Conservation (phyloP, 495 filamentous ascomycete genomes). For the Trichoderma reesei region DNA sequence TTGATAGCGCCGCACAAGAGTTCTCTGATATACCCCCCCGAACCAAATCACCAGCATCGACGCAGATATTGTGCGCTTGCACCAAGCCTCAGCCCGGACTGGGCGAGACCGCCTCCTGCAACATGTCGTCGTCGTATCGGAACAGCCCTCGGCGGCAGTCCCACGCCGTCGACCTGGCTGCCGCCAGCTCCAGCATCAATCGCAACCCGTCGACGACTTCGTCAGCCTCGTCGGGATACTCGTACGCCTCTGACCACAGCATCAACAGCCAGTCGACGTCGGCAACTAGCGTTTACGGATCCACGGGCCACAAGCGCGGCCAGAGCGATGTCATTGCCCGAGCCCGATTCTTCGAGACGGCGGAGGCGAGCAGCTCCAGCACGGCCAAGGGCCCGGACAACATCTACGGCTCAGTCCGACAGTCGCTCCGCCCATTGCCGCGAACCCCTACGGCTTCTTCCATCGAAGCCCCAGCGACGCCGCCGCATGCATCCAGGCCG, state of each 20-base stretch:
- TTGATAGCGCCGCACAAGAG: not conserved
- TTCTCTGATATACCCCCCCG: not conserved
- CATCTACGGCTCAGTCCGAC: constrained; percentile 59
- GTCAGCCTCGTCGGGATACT: constrained; percentile 63
- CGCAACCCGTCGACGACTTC: constrained; percentile 50
- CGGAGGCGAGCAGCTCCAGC: constrained; percentile 29
- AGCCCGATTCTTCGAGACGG: constrained; percentile 27
- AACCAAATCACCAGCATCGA: not conserved
- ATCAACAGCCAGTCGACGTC: constrained; percentile 72
- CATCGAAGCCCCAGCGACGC: constrained; percentile 16
- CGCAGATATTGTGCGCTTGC: not conserved
- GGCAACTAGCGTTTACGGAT: constrained; percentile 51
- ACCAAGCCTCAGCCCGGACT: not conserved
- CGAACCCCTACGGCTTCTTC: constrained; percentile 50
- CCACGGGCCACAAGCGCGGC: constrained; percentile 64
- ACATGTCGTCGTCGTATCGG: constrained; percentile 46
- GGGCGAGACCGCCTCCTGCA: constrained; percentile 14
- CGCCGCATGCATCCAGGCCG: constrained; percentile 15
- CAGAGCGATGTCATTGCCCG: constrained; percentile 52
- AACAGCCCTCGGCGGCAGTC: constrained; percentile 51
- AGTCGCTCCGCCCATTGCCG: constrained; percentile 68
- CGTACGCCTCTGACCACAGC: constrained; percentile 56
- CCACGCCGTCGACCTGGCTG: constrained; percentile 49
- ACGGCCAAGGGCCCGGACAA: constrained; percentile 41
- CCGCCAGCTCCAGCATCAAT: constrained; percentile 32